These are phyloP conservation scores for Neofusicoccum ribis DNA, from an alignment of 2,329 filamentous ascomycete genomes.

Conservation along the genomic window DNA sequence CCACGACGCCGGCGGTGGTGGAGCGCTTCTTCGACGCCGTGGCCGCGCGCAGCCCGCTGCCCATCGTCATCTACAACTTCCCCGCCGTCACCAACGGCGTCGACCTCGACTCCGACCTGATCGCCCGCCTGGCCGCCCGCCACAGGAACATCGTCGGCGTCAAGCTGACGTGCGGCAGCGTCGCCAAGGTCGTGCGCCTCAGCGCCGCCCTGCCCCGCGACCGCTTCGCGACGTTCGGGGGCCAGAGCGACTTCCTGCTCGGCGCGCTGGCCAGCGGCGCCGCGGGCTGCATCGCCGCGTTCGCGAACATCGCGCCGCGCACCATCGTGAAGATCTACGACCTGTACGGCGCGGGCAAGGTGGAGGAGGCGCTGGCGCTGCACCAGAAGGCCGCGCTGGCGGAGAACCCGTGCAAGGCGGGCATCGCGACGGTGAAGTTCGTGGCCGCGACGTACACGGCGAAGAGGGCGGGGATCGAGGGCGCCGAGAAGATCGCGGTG, in stretches of 20 bases:
- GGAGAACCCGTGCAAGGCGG: slow-evolving; percentile 65
- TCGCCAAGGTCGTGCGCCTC: slow-evolving; percentile 69
- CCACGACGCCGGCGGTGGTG: slow-evolving; percentile 44
- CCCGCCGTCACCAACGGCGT: slow-evolving; percentile 66
- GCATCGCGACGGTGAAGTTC: slow-evolving; percentile 69
- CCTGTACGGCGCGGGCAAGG: slow-evolving; percentile 60
- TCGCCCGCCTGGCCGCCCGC: slow-evolving; percentile 54
- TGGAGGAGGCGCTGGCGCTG: slow-evolving; percentile 59
- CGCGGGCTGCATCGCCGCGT: slow-evolving; percentile 58
- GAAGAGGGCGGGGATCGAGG: slow-evolving; percentile 59
- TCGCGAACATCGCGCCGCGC: slow-evolving; percentile 59
- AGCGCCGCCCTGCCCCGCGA: slow-evolving; percentile 51
- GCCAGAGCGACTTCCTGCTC: slow-evolving; percentile 71
- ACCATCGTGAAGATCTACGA: slow-evolving; percentile 60
- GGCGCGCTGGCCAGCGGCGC: slow-evolving; percentile 55
- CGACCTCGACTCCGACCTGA: slow-evolving; percentile 67
- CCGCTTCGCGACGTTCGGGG: slow-evolving; percentile 68
- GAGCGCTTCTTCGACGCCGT: slow-evolving; percentile 48
- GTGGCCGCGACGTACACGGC: slow-evolving; percentile 64
- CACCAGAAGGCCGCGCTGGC: slow-evolving; percentile 65
- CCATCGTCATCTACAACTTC: slow-evolving; percentile 73
- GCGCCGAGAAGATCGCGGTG: slow-evolving; percentile 56
- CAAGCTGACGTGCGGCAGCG: slow-evolving; percentile 73
- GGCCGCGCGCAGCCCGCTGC: slow-evolving; percentile 60
- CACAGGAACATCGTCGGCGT: slow-evolving; percentile 68